Evolutionary conservation across 2,329 filamentous ascomycete species (phyloP).

Genomic region (Mycosphaerella sp.): DNA sequence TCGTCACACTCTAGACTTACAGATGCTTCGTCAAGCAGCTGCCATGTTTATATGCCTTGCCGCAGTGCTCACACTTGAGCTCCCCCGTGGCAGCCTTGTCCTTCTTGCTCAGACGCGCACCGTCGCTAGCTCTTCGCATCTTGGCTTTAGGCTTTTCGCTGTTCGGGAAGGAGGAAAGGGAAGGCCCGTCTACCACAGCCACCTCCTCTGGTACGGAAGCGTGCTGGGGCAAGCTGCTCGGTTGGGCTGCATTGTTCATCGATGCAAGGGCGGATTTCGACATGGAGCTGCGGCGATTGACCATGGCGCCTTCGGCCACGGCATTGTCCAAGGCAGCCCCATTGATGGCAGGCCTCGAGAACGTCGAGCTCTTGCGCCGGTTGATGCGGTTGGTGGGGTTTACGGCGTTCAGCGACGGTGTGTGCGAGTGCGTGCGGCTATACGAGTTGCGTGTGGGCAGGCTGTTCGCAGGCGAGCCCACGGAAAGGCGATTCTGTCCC

Average conservation of each 20-base stretch:
- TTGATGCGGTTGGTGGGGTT: constrained; percentile 80
- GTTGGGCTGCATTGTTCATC: constrained; percentile 52
- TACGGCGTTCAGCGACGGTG: constrained; percentile 67
- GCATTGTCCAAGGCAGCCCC: constrained; percentile 60
- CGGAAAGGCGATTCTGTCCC: constrained; percentile 36
- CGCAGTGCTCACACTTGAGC: constrained; percentile 93
- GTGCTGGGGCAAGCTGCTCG: constrained; percentile 58
- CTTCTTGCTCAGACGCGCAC: constrained; percentile 71
- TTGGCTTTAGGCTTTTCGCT: constrained; percentile 47
- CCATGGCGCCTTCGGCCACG: constrained; percentile 54
- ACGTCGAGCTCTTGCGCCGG: constrained; percentile 86
- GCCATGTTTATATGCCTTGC: constrained; percentile 99
- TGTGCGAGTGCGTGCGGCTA: constrained; percentile 73
- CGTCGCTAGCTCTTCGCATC: constrained; percentile 69
- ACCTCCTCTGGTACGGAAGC: constrained; percentile 35
- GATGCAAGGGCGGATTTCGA: constrained; percentile 52
- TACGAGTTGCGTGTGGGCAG: constrained; percentile 58
- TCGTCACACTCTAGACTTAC: constrained; percentile 56
- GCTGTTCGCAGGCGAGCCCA: constrained; percentile 54
- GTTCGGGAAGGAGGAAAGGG: constrained; percentile 47
- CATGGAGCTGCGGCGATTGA: constrained; percentile 59
- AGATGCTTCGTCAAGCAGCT: constrained; percentile 99
- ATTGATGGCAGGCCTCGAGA: constrained; percentile 69
- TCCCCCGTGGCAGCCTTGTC: constrained; percentile 78
- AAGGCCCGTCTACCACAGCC: constrained; percentile 63